Evolutionary conservation across 2,329 filamentous ascomycete genomes (phyloP).

Genomic region (Cytospora leucostoma): DNA sequence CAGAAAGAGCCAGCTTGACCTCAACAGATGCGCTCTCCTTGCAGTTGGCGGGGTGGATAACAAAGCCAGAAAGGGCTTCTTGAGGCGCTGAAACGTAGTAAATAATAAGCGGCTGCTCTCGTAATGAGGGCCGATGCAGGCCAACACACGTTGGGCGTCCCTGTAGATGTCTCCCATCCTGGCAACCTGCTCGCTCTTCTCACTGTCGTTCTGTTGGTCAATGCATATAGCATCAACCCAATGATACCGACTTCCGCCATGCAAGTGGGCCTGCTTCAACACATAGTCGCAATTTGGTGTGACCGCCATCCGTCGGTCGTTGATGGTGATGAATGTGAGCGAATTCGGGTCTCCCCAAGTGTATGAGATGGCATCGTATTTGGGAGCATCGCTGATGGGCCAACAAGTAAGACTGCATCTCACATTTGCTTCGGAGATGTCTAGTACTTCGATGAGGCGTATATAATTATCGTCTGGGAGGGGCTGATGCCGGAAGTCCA

Average conservation of each 20-base stretch:
- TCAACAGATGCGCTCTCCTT: not conserved
- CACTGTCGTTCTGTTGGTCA: slow-evolving; percentile 3
- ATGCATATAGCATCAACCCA: slow-evolving; percentile 21
- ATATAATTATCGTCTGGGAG: not conserved
- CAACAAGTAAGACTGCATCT: not conserved
- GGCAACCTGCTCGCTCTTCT: slow-evolving; percentile 9
- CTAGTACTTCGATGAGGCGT: not conserved
- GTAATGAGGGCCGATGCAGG: slow-evolving; percentile 8
- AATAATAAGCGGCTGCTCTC: not conserved
- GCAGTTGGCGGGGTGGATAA: not conserved
- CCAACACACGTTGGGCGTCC: slow-evolving; percentile 9
- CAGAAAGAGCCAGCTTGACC: not conserved
- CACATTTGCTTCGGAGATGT: not conserved
- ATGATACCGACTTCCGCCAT: not conserved
- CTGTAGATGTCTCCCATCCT: slow-evolving; percentile 11
- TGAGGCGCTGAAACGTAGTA: not conserved
- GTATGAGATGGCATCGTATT: slow-evolving; percentile 16
- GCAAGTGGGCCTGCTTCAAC: slow-evolving; percentile 4
- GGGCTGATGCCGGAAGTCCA: not conserved
- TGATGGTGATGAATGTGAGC: not conserved
- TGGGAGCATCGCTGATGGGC: not conserved
- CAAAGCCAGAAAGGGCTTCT: no score
- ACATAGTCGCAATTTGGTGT: slow-evolving; percentile 11
- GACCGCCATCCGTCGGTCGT: not conserved
- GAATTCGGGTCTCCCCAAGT: slow-evolving; percentile 4